A percentile compares a stretch with the other conserved stretches of the same genome.
phyloP scores from a whole-genome alignment of 2,329 filamentous ascomycete genomes.

The Trichoderma cornu-damae region DNA sequence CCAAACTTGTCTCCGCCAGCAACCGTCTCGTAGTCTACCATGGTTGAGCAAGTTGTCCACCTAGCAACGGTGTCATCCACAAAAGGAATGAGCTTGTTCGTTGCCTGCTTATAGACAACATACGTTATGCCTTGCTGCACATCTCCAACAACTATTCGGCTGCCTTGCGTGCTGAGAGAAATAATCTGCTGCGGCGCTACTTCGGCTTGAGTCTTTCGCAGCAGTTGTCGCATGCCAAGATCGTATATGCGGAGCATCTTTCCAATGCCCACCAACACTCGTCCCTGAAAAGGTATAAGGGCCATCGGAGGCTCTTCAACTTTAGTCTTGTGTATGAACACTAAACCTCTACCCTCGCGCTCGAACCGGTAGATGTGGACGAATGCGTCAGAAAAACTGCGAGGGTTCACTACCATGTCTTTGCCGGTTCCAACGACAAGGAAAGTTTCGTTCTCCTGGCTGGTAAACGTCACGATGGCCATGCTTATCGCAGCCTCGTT shows the following conservation, averaged over 20 bases:
- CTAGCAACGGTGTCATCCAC: slow-evolving; percentile 83
- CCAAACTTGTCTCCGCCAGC: slow-evolving; percentile 97
- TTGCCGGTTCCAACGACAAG: slow-evolving; percentile 93
- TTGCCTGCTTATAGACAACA: slow-evolving; percentile 86
- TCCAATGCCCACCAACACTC: slow-evolving; percentile 79
- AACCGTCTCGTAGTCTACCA: slow-evolving; percentile 96
- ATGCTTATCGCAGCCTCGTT: slow-evolving; percentile 91
- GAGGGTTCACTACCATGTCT: slow-evolving; percentile 75
- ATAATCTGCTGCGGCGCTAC: slow-evolving; percentile 79
- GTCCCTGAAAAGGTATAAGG: slow-evolving; percentile 89
- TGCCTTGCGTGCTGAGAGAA: slow-evolving; percentile 83
- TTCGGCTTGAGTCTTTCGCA: slow-evolving; percentile 83
- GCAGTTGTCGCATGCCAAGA: slow-evolving; percentile 83
- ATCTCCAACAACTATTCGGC: slow-evolving; percentile 85
- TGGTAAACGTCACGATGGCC: slow-evolving; percentile 77
- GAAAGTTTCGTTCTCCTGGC: slow-evolving; percentile 83
- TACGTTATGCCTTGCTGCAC: slow-evolving; percentile 88
- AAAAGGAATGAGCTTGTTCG: slow-evolving; percentile 90
- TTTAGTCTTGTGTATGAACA: slow-evolving; percentile 95
- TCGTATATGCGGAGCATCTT: slow-evolving; percentile 83
- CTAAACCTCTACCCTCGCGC: slow-evolving; percentile 78
- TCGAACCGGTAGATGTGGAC: slow-evolving; percentile 90
- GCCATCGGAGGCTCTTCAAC: slow-evolving; percentile 84
- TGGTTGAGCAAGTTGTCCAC: slow-evolving; percentile 85
- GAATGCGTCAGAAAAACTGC: slow-evolving; percentile 70